phyloP scores from a whole-genome alignment of 805 yeast genomes.

The Wilhelminamyces savonicus region DNA sequence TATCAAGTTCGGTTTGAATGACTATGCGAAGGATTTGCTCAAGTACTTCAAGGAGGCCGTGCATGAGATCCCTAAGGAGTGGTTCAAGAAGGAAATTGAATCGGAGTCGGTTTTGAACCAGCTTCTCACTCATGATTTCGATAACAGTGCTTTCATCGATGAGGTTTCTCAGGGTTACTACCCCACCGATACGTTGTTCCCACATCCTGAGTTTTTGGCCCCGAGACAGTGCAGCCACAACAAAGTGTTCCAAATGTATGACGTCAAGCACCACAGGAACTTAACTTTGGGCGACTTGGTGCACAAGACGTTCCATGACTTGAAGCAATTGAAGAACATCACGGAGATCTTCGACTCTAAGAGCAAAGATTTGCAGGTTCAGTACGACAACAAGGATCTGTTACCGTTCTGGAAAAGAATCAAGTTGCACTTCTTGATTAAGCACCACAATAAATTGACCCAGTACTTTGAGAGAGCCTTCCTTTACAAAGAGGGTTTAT shows the following conservation, averaged over 20 bases:
- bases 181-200: conserved; percentile 4
- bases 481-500: conserved; percentile 40
- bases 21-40: conserved; percentile 42
- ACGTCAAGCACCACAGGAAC: conserved; percentile 3
- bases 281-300: conserved; percentile 18
- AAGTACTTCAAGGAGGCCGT: conserved; percentile 27
- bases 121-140: conserved; percentile 7
- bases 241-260: conserved; percentile 1
- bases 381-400: conserved; percentile 23
- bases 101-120: conserved; percentile 9
- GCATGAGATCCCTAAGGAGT: conserved; percentile 25
- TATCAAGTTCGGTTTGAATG: conserved; percentile 38
- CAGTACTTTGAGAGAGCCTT: conserved; percentile 51
- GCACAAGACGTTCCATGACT: conserved; percentile 15
- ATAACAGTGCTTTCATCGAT: conserved; percentile 9
- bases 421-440: conserved; percentile 22
- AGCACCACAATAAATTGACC: conserved; percentile 28
- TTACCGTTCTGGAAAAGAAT: conserved; percentile 31
- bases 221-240: conserved; percentile 5
- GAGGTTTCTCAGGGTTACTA: conserved; percentile 16
- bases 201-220: conserved; percentile 14
- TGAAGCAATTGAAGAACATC: conserved; percentile 14
- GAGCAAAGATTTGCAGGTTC: conserved; percentile 19
- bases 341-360: conserved; percentile 23
- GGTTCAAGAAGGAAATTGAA: conserved; percentile 20